Conservation (phyloP, 495 filamentous ascomycete genomes). For the Pseudevernia furfuracea region DNA sequence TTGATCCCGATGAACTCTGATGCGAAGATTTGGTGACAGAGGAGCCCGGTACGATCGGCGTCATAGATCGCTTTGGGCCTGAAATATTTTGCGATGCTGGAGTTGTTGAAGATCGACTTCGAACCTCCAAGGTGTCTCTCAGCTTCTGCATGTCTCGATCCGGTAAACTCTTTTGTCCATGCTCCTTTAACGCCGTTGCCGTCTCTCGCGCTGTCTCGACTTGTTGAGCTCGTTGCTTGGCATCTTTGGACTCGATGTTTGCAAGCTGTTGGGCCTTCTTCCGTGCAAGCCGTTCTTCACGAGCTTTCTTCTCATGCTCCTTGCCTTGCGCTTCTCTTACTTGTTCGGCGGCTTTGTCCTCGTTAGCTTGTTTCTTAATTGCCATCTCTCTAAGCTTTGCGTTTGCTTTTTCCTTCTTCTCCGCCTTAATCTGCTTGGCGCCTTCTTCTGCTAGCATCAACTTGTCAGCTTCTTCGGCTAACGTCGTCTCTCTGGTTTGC, state of each 20-base stretch:
- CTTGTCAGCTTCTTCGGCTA: conserved; percentile 17
- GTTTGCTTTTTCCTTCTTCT: conserved; percentile 6
- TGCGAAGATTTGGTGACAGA: conserved; percentile 9
- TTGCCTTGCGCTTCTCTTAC: not conserved
- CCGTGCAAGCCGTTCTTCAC: not conserved
- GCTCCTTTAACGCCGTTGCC: not conserved
- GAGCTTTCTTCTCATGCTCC: not conserved
- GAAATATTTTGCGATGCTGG: not conserved
- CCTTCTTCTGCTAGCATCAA: conserved; percentile 18
- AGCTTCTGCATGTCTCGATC: not conserved
- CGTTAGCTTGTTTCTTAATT: conserved; percentile 1
- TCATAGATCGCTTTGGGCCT: conserved; percentile 17
- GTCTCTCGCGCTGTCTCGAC: not conserved
- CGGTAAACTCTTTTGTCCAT: not conserved
- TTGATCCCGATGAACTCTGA: conserved; percentile 2
- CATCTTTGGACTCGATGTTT: not conserved
- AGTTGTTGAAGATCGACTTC: conserved; percentile 8
- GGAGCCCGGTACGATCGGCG: conserved; percentile 10
- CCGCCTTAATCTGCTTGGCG: conserved; percentile 18
- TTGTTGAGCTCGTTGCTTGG: not conserved
- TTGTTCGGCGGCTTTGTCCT: not conserved
- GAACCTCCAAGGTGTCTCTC: not conserved
- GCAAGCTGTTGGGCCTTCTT: not conserved
- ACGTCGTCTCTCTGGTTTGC: conserved; percentile 4
- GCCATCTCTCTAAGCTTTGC: conserved; percentile 1